Evolutionary conservation across 441 rosid species (phyloP), one percentile per base, ranked within the genome.

Genomic region (Erodium chrysanthum): DNA sequence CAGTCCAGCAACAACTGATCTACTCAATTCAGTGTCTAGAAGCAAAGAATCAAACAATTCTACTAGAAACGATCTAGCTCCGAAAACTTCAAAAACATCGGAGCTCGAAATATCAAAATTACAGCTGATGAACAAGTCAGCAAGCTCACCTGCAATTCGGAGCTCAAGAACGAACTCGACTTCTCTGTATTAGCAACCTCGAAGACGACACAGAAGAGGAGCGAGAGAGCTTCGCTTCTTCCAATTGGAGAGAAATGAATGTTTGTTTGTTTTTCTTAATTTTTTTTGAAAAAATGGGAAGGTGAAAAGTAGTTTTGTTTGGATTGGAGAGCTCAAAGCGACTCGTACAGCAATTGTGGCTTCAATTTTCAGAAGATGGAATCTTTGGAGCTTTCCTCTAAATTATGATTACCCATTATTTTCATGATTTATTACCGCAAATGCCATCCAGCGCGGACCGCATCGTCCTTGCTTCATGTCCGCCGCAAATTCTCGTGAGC

Each of bases 91-190:
- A 46, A 2, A 46, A 46, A 46, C 54, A 46, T 8, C 10, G 11
- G 18, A 12, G 14, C 54, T 46, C 54, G 18, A 12, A 46, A 12
- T 14, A 46, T 46, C 54, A 46, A 8, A 46, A 46, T 12, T 11
- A 46, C 17, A 46, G 6, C 5, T 46, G 54, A 46, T 12, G 54
- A 46, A 72, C 46, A 18, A 65, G 67, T 14, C 67, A 62, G 10
- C 68, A 11, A 18, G 71, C 54, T 67, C 69, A 79, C 85, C 79
- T 61, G 46, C 46, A 59, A 71, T 48, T 63, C 66, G 54, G 72
- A 69, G 79, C 81, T 71, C 18, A 52, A 29, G 71, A 74, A 29
- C 42, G 71, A 74, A 29, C 42, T 69, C 65, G 76, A 56, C 12
- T 2, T 27, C 64, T 27, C 42, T 25, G 73, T 35, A 72, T 15